These are phyloP conservation scores for Phytophthora kernoviae DNA, from an alignment of 352 stramenopile genomes.

Conservation along the genomic window DNA sequence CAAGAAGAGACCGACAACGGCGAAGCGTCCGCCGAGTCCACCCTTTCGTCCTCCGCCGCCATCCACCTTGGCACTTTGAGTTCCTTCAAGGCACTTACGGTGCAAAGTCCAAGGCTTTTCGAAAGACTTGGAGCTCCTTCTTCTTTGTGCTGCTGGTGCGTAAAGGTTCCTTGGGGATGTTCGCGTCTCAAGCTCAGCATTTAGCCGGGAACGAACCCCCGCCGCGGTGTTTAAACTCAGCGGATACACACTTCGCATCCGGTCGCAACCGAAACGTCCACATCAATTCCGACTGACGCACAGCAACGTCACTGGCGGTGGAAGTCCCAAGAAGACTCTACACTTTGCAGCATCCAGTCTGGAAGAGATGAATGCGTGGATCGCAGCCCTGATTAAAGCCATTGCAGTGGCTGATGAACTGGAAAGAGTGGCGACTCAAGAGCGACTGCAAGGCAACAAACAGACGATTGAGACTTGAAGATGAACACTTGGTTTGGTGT, in stretches of 20 bases:
- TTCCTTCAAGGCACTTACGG: slow-evolving; percentile 54
- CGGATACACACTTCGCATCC: slow-evolving; percentile 69
- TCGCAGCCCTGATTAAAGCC: slow-evolving; percentile 60
- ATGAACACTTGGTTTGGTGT: neutral
- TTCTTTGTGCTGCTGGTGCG: slow-evolving; percentile 79
- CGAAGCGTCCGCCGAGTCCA: slow-evolving; percentile 24
- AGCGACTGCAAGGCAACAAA: slow-evolving; percentile 5
- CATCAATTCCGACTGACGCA: slow-evolving; percentile 70
- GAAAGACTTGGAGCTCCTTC: slow-evolving; percentile 65
- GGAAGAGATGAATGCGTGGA: slow-evolving; percentile 78
- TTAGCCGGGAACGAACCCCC: slow-evolving; percentile 48
- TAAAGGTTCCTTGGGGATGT: slow-evolving; percentile 78
- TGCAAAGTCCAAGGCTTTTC: slow-evolving; percentile 47
- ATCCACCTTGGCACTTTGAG: slow-evolving; percentile 59
- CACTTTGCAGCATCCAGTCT: slow-evolving; percentile 62
- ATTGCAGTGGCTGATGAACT: slow-evolving; percentile 65
- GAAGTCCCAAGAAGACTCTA: slow-evolving; percentile 54
- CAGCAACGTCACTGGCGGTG: slow-evolving; percentile 25
- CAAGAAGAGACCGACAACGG: slow-evolving; percentile 25
- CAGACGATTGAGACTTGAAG: neutral
- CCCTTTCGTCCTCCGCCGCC: slow-evolving; percentile 28
- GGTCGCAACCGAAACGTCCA: slow-evolving; percentile 63
- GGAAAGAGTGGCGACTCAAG: slow-evolving; percentile 30
- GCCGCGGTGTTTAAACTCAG: slow-evolving; percentile 72
- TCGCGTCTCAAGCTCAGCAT: slow-evolving; percentile 50